Evolutionary conservation across 2,329 filamentous ascomycete species (phyloP), one percentile per base, ranked within the genome.

Genomic region (Sporothrix phasma): DNA sequence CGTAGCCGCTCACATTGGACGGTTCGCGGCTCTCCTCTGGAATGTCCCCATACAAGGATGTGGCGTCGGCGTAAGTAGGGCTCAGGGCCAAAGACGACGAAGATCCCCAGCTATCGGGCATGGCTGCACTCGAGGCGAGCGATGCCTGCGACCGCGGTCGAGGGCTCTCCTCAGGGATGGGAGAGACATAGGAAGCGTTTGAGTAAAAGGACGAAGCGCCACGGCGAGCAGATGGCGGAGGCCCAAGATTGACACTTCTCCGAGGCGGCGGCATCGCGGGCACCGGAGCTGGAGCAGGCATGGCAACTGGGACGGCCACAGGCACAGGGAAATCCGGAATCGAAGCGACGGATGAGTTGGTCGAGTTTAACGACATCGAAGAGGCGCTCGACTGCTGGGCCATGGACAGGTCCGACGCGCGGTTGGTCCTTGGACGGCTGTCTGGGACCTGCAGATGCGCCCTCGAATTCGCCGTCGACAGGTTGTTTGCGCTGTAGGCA

Each of bases 151-250:
- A 84, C 62, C 79, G 76, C 3, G 80, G 77, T 26, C 80, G 78
- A 0, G 83, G 80, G 67, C 81, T 83, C 71, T 92, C 88, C 73
- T 92, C 89, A 0, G 86, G 87, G 62, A 92, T 92, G 0, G 89
- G 88, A 0, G 88, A 88, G 29, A 92, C 87, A 66, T 81, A 87
- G 0, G 87, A 88, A 13, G 79, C 75, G 67, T 80, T 83, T 2
- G 87, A 88, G 69, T 88, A 87, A 66, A 86, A 87, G 0, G 84
- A 85, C 0, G 84, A 87, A 31, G 79, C 80, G 1, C 84, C 84
- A 68, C 84, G 77, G 69, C 85, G 79, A 3, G 83, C 78, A 13
- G 81, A 84, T 2, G 84, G 84, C 0, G 85, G 85, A 19, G 84
- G 84, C 2, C 84, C 84, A 13, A 86, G 72, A 59, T 77, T 81